Conservation (phyloP, 805 yeast genomes). For the Tetrapisispora namnaoensis region DNA sequence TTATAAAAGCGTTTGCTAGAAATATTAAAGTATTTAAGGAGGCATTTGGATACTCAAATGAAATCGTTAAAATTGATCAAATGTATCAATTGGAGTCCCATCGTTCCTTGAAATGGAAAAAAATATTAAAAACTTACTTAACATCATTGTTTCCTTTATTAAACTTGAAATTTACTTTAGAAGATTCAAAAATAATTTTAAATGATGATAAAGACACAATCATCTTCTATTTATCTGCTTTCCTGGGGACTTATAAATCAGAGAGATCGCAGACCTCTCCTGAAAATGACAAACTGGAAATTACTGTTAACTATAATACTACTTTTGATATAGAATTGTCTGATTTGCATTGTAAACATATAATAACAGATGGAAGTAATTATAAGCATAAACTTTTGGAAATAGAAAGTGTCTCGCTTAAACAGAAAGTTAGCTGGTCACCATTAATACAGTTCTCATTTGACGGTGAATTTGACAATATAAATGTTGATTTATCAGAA, state of each 20-base stretch:
- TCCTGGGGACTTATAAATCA: slow-evolving; percentile 17
- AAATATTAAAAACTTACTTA: slow-evolving; percentile 7
- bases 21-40: slow-evolving; percentile 23
- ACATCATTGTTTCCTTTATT: slow-evolving; percentile 27
- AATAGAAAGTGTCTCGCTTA: slow-evolving; percentile 15
- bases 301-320: slow-evolving; percentile 13
- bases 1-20: slow-evolving; percentile 26
- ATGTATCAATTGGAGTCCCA: neutral
- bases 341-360: slow-evolving; percentile 17
- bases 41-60: slow-evolving; percentile 9
- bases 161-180: slow-evolving; percentile 30
- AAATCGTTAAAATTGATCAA: slow-evolving; percentile 4
- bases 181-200: slow-evolving; percentile 31
- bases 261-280: slow-evolving; percentile 9
- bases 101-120: neutral
- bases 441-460: slow-evolving; percentile 16
- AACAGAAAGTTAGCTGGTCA: slow-evolving; percentile 5
- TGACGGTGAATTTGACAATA: slow-evolving; percentile 17
- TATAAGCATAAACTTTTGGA: slow-evolving; percentile 15
- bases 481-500: slow-evolving; percentile 21
- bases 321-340: slow-evolving; percentile 14
- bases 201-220: slow-evolving; percentile 26
- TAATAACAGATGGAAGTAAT: slow-evolving; percentile 7
- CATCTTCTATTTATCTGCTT: slow-evolving; percentile 24
- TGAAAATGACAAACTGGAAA: slow-evolving; percentile 3